Evolutionary conservation across 805 yeast genomes (phyloP), one percentile per base, ranked within the genome.

Genomic region (Myxozyma lipomycoides): DNA sequence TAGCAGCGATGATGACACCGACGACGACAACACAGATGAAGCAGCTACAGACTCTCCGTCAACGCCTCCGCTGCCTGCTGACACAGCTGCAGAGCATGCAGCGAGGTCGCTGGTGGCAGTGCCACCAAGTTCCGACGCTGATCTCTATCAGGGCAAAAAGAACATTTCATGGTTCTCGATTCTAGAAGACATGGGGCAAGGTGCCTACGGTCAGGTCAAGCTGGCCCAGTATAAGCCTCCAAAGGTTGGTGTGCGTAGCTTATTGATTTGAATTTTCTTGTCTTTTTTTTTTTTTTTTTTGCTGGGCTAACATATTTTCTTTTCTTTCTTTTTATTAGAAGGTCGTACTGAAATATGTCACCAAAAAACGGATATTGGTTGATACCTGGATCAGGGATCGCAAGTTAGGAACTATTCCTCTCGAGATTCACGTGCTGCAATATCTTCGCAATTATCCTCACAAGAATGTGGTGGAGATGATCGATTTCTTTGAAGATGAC

Each of bases 361-460:
- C 86, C 64, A 93, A 93, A 63, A 95, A 88, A 60, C 77, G 96
- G 51, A 93, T 93, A 61, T 73, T 93, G 62, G 96, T 93, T 9
- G 98, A 93, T 66, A 89, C 98, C 0, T 93, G 98, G 98, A 95
- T 89, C 2, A 75, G 98, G 48, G 98, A 93, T 67, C 78, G 96
- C 23, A 78, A 78, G 53, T 71, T 93, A 38, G 98, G 98, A 4
- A 90, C 96, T 0, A 84, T 93, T 34, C 98, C 98, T 1, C 82
- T 91, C n/a, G 98, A 93, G 67, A 93, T 93, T 58, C 95, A 89
- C 66, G 82, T 93, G 41, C 83, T 93, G 87, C 83, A 91, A 26
- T 81, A 82, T n/a, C 70, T 91, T 52, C 64, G 55, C 26, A 40
- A 64, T 2, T 70, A 73, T 40, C 95, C 93, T 0, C 97, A 91